Percentiles rank a stretch among this genome's conserved stretches.
These are phyloP conservation scores for Aspergillus ellipticus DNA, from an alignment of 495 filamentous ascomycete genomes.

Conservation along the genomic window DNA sequence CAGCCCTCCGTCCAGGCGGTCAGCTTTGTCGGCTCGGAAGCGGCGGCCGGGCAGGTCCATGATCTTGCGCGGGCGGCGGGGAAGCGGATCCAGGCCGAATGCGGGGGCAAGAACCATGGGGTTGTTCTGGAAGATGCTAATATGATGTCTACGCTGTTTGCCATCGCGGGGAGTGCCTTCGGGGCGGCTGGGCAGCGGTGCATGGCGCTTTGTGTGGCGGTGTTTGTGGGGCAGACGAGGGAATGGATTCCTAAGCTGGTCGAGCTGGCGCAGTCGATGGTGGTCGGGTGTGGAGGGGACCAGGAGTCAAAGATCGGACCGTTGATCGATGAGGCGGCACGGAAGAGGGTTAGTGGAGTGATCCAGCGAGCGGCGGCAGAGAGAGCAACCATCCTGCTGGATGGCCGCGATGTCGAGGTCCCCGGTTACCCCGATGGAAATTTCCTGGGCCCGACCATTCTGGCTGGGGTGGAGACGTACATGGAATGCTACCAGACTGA, in stretches of 20 bases:
- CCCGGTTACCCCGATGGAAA: conserved; percentile 26
- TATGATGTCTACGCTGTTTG: conserved; percentile 26
- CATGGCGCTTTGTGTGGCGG: conserved; percentile 26
- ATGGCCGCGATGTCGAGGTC: conserved; percentile 21
- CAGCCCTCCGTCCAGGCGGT: conserved; percentile 25
- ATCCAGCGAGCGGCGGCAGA: conserved; percentile 22
- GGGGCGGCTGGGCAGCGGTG: conserved; percentile 31
- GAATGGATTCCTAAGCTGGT: conserved; percentile 28
- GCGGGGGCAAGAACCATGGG: conserved; percentile 29
- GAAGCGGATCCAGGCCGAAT: conserved; percentile 28
- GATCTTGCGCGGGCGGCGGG: conserved; percentile 20
- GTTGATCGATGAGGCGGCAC: conserved; percentile 18
- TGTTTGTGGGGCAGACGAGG: conserved; percentile 25
- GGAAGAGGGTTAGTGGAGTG: conserved; percentile 24
- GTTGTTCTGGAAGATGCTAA: conserved; percentile 28
- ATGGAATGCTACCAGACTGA: conserved; percentile 31
- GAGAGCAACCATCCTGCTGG: conserved; percentile 19
- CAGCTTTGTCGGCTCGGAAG: conserved; percentile 27
- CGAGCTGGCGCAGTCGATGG: conserved; percentile 21
- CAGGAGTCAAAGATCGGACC: conserved; percentile 26
- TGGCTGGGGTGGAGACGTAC: conserved; percentile 24
- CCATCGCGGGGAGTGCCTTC: conserved; percentile 28
- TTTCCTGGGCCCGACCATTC: conserved; percentile 29
- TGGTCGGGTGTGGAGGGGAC: conserved; percentile 22
- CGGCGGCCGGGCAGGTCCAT: conserved; percentile 23